phyloP scores from a whole-genome alignment of 352 stramenopile species.

The Globisporangium splendens region DNA sequence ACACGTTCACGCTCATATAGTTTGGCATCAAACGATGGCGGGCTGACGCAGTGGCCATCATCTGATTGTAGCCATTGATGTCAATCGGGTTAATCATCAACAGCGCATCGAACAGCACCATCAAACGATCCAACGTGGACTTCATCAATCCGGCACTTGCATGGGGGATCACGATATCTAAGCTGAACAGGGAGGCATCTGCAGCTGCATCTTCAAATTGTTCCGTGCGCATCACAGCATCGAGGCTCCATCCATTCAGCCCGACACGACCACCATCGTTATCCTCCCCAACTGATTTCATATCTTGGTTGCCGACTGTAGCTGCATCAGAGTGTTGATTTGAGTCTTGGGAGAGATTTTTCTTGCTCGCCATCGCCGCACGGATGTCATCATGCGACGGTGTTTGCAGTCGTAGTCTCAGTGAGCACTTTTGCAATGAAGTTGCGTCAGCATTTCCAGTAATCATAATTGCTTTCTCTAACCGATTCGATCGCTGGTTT shows the following conservation, averaged over 20 bases:
- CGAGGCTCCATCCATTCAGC: slow-evolving; percentile 78
- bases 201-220: slow-evolving; percentile 57
- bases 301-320: slow-evolving; percentile 20
- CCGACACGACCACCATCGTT: slow-evolving; percentile 77
- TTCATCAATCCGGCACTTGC: slow-evolving; percentile 62
- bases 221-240: slow-evolving; percentile 55
- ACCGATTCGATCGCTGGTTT: slow-evolving; percentile 41
- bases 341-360: slow-evolving; percentile 68
- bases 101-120: slow-evolving; percentile 82
- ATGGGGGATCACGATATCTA: slow-evolving; percentile 57
- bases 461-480: slow-evolving; percentile 46
- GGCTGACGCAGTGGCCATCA: slow-evolving; percentile 45
- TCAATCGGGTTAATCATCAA: slow-evolving; percentile 88
- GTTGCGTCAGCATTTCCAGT: slow-evolving; percentile 33
- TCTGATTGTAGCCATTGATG: slow-evolving; percentile 75
- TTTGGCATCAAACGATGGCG: slow-evolving; percentile 59
- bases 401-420: slow-evolving; percentile 46
- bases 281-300: slow-evolving; percentile 63
- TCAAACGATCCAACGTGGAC: slow-evolving; percentile 64
- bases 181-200: slow-evolving; percentile 45
- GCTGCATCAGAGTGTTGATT: slow-evolving; percentile 45
- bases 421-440: slow-evolving; percentile 32
- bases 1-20: slow-evolving; percentile 75
- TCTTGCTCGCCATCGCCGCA: slow-evolving; percentile 46
- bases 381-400: slow-evolving; percentile 47